These are phyloP conservation scores for Achaetomiella virescens DNA, from an alignment of 495 filamentous ascomycete species.

Conservation along the genomic window DNA sequence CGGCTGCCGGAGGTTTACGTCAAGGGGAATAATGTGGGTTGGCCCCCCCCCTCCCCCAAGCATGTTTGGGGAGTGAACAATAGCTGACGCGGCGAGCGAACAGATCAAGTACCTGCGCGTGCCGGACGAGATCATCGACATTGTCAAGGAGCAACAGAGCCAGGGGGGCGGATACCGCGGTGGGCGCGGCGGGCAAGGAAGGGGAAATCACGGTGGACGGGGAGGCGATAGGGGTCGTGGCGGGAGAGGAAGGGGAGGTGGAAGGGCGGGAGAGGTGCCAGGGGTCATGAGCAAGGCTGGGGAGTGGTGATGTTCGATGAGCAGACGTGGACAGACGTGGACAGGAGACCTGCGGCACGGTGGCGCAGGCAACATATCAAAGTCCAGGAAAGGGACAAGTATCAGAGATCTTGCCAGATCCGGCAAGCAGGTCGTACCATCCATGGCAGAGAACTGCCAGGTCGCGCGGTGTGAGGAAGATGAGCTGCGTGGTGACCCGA, in stretches of 20 bases:
- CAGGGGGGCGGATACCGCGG: conserved; percentile 55
- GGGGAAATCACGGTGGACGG: conserved; percentile 54
- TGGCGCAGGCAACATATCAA: background rate
- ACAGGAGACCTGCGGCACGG: background rate
- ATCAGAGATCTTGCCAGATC: no score
- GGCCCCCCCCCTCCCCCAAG: no score
- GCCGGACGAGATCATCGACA: conserved; percentile 88
- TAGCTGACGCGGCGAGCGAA: background rate
- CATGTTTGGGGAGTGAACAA: background rate
- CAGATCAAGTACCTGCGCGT: conserved; percentile 98
- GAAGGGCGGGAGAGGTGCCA: conserved; percentile 17
- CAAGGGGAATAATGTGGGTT: conserved; percentile 85
- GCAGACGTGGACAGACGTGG: background rate
- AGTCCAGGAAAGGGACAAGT: no score
- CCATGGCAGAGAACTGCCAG: background rate
- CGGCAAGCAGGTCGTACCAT: no score
- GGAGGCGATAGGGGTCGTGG: conserved; percentile 35
- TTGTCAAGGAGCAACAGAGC: conserved; percentile 82
- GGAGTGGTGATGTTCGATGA: background rate
- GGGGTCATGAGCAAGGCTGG: background rate
- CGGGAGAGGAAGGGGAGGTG: conserved; percentile 47
- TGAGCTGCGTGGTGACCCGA: background rate
- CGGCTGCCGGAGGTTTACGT: conserved; percentile 90
- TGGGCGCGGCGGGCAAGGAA: conserved; percentile 59
- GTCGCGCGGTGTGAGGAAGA: background rate